Evolutionary conservation across 306 rosid genomes (phyloP).

Genomic region (Quercus cerris): DNA sequence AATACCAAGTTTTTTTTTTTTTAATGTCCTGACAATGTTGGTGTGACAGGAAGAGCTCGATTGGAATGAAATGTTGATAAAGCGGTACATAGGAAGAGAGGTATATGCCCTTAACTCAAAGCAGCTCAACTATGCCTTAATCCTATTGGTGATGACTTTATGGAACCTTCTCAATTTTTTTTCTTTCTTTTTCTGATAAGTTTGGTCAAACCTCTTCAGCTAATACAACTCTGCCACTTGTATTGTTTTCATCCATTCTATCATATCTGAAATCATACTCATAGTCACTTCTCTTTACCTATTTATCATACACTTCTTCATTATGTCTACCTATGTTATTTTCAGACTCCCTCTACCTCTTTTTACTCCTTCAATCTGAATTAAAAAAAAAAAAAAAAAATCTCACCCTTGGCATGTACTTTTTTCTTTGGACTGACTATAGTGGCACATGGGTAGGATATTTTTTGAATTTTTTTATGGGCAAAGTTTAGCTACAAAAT

Average conservation of each 20-base stretch:
- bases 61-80: slow-evolving; percentile 74
- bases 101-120: slow-evolving; percentile 20
- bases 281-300: background rate
- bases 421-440: too few relatives aligned
- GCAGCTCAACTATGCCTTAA: background rate
- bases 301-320: background rate
- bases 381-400: too few relatives aligned
- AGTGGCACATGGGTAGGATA: too few relatives aligned
- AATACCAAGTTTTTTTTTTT: background rate
- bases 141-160: background rate
- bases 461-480: too few relatives aligned
- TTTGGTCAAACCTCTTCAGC: background rate
- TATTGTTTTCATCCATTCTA: background rate
- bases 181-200: too few relatives aligned
- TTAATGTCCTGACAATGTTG: slow-evolving; percentile 7
- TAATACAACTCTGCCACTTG: background rate
- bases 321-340: background rate
- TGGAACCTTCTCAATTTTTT: background rate
- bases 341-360: background rate
- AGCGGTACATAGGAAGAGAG: slow-evolving; percentile 84
- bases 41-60: slow-evolving; percentile 78
- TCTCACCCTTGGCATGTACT: too few relatives aligned
- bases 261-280: background rate
- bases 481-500: too few relatives aligned
- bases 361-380: background rate